These are phyloP conservation scores for Lagenaria siceraria DNA, from an alignment of 306 rosid species.

Conservation along the genomic window DNA sequence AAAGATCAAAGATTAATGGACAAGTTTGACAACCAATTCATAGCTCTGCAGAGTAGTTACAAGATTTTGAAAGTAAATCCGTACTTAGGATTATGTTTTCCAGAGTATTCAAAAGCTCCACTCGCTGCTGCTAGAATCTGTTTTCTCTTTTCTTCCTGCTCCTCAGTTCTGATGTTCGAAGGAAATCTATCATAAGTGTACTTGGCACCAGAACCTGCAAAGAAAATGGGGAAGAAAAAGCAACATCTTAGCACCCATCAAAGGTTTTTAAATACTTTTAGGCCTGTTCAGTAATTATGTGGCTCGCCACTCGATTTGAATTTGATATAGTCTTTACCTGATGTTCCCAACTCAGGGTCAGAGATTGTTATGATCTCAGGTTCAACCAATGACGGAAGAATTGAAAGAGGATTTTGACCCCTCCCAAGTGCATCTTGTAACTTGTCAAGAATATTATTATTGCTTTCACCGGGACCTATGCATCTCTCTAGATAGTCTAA, in stretches of 20 bases:
- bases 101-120: slow-evolving; percentile 72
- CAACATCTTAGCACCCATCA: neutral
- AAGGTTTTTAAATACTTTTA: neutral
- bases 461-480: slow-evolving; percentile 64
- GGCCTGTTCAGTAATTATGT: neutral
- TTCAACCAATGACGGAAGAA: slow-evolving; percentile 56
- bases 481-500: slow-evolving; percentile 90
- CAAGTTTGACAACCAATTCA: slow-evolving; percentile 12
- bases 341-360: slow-evolving; percentile 56
- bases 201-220: slow-evolving; percentile 66
- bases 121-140: slow-evolving; percentile 75
- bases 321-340: slow-evolving; percentile 42
- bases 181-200: slow-evolving; percentile 87
- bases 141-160: slow-evolving; percentile 85
- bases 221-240: slow-evolving; percentile 5
- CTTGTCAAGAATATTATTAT: slow-evolving; percentile 78
- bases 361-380: slow-evolving; percentile 89
- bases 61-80: slow-evolving; percentile 7
- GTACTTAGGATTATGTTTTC: slow-evolving; percentile 72
- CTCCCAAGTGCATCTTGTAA: slow-evolving; percentile 96
- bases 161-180: slow-evolving; percentile 60
- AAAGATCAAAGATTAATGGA: slow-evolving; percentile 13
- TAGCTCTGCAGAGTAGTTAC: slow-evolving; percentile 1
- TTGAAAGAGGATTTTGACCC: slow-evolving; percentile 89
- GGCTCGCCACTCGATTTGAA: neutral